Conservation (phyloP, 2,329 filamentous ascomycete species). For the Talaromyces sp. region DNA sequence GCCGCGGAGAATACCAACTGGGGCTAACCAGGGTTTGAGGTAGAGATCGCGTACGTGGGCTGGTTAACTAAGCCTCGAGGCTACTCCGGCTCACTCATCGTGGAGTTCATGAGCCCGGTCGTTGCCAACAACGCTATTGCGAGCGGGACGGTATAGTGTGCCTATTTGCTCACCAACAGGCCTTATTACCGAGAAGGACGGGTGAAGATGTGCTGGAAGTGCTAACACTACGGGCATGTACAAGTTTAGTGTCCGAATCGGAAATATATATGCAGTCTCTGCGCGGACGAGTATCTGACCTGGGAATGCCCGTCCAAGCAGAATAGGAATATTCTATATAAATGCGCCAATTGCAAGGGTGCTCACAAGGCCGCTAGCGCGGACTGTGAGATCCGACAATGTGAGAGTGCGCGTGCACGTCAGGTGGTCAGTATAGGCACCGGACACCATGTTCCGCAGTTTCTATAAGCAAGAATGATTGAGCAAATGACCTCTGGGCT, state of each 20-base stretch:
- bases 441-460: too few species aligned
- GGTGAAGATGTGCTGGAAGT: not conserved
- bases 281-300: not conserved
- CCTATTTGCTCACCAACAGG: not conserved
- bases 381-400: too few species aligned
- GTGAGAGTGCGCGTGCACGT: too few species aligned
- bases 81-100: not conserved
- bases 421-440: too few species aligned
- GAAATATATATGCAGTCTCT: not conserved
- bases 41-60: not conserved
- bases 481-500: too few species aligned
- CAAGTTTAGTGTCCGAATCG: not conserved
- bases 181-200: not conserved
- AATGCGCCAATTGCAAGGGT: not conserved
- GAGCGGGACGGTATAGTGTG: not conserved
- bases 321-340: not conserved
- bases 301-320: not conserved
- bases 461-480: too few species aligned
- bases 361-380: not conserved
- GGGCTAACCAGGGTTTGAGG: not conserved
- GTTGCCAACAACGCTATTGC: not conserved
- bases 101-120: not conserved
- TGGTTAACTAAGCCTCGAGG: not conserved
- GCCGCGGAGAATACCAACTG: not conserved
- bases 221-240: not conserved